phyloP scores from a whole-genome alignment of 2,329 filamentous ascomycete species.

The Penicillium fuscoglaucum region DNA sequence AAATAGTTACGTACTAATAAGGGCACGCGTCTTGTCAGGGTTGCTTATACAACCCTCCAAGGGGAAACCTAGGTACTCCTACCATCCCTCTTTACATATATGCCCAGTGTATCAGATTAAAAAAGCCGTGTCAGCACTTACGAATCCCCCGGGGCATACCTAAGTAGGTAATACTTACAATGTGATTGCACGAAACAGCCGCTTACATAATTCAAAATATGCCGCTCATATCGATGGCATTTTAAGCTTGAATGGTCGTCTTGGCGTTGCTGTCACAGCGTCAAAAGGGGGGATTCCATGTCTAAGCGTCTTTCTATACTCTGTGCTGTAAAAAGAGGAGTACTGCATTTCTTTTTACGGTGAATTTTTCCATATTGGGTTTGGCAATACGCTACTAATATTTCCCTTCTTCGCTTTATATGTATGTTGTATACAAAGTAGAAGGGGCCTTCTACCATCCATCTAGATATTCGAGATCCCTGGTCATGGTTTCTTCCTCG shows the following conservation, averaged over 20 bases:
- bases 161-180: not conserved
- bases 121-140: constrained; percentile 1
- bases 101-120: constrained; percentile 1
- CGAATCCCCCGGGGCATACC: not conserved
- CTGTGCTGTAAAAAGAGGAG: not conserved
- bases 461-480: not conserved
- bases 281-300: not conserved
- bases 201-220: not conserved
- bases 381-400: not conserved
- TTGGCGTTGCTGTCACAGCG: constrained; percentile 18
- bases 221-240: not conserved
- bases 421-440: too few relatives aligned
- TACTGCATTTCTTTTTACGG: not conserved
- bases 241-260: constrained; percentile 19
- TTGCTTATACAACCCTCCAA: not conserved
- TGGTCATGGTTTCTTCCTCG: not conserved
- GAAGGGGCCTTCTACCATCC: not conserved
- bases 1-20: not conserved
- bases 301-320: not conserved
- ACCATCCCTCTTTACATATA: not conserved
- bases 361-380: not conserved
- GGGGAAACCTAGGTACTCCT: not conserved
- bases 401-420: not conserved
- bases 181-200: not conserved
- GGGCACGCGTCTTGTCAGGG: not conserved